phyloP scores from a whole-genome alignment of 108 stramenopile genomes.

The Nannochloropsis salina region DNA sequence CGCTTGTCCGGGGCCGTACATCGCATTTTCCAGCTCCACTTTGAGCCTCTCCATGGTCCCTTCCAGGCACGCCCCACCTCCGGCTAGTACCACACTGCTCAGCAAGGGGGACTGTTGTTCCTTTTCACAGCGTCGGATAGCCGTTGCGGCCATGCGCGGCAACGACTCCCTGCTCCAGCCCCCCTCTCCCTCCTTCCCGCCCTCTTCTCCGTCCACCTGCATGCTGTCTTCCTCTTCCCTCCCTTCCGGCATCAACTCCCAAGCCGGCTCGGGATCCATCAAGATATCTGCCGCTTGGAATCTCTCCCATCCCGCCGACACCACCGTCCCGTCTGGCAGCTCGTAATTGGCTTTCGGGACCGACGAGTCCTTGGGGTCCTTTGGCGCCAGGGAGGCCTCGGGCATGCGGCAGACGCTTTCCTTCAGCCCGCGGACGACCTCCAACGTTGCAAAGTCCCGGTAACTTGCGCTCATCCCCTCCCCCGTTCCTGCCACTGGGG shows the following conservation, averaged over 20 bases:
- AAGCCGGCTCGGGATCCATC: background rate
- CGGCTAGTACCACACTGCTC: slow-evolving; percentile 46
- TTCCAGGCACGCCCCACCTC: slow-evolving; percentile 47
- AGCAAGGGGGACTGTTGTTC: slow-evolving; percentile 43
- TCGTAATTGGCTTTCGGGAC: slow-evolving; percentile 1
- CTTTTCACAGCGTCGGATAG: slow-evolving; percentile 31
- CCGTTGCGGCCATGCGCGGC: background rate
- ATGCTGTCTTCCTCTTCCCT: background rate
- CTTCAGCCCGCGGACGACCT: slow-evolving; percentile 26
- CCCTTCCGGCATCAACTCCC: background rate
- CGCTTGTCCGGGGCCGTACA: slow-evolving; percentile 18
- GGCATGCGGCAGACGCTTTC: slow-evolving; percentile 19
- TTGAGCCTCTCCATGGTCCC: slow-evolving; percentile 41
- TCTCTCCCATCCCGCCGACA: background rate
- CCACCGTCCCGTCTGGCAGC: background rate
- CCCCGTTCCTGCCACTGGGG: background rate
- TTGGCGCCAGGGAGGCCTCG: background rate
- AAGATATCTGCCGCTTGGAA: slow-evolving; percentile 8
- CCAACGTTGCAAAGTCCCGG: slow-evolving; percentile 24
- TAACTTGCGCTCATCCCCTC: slow-evolving; percentile 23
- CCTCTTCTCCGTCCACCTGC: background rate
- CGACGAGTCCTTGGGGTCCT: slow-evolving; percentile 14
- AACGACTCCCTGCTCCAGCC: background rate
- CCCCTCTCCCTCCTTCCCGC: background rate
- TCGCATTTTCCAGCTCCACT: slow-evolving; percentile 25